Evolutionary conservation across 805 yeast genomes (phyloP), one percentile per base, ranked within the genome.

Genomic region (Cyberlindnera mrakii): DNA sequence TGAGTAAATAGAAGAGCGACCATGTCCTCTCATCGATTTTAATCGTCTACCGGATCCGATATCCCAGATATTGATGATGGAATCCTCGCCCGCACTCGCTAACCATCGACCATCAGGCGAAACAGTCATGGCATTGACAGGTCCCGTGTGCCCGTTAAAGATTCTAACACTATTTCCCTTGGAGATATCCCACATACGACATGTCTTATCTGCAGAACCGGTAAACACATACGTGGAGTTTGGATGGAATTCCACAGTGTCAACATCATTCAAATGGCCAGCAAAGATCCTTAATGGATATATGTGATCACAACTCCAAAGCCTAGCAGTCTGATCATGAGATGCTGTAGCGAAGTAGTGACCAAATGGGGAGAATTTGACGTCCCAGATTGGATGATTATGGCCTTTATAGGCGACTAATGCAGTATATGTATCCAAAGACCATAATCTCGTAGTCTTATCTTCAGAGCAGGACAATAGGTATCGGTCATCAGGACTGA

Each of bases 261-360:
- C 98, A 32, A 93, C 98, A 67, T 93, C 99, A 57, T 88, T 85
- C 55, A 90, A 75, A 65, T 93, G 99, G 0, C 99, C 99, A 0
- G 98, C 98, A 70, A 93, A 91, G 20, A 93, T 86, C 53, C 99
- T 74, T 55, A 93, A 71, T 31, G 99, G 98, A 60, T 91, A 90
- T 36, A 93, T 90, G 64, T 93, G 99, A 62, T 93, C 99, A 54
- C 96, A 88, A 20, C 96, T 89, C 99, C 99, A 93, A 44, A 93
- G 71, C 48, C 98, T 75, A 1, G 98, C 98, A 0, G 99, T 93
- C 62, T 90, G 97, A 60, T 93, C 99, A 59, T 90, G 96, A 3
- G 96, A 87, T 0, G 95, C 96, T 0, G 97, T 90, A n/a, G 95
- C 96, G 64, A 93, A 93, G 66, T 93, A 93, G 66, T 93, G 98